Conservation (phyloP, 108 stramenopile species). For the Nannochloropsis granulata region DNA sequence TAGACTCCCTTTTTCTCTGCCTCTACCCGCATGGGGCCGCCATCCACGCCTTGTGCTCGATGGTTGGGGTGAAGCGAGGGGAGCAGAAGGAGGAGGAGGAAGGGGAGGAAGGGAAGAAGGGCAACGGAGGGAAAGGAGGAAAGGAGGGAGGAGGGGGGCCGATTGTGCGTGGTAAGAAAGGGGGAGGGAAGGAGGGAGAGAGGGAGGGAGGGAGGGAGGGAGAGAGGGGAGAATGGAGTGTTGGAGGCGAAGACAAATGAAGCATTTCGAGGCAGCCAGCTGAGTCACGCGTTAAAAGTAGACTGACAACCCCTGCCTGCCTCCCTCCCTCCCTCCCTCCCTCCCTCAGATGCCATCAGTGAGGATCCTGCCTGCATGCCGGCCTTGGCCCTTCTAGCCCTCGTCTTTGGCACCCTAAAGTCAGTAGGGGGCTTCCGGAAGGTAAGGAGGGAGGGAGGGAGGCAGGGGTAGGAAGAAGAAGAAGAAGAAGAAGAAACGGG, state of each 20-base stretch:
- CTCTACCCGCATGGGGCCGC: constrained; percentile 50
- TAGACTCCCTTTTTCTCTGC: constrained; percentile 55
- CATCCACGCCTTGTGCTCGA: background rate
- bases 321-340: background rate
- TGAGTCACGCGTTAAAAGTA: too few species aligned
- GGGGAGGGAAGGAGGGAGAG: background rate
- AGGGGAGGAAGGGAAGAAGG: background rate
- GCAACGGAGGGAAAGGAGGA: background rate
- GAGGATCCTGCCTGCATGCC: background rate
- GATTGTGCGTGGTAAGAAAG: background rate
- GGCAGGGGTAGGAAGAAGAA: background rate
- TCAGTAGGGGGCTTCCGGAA: background rate
- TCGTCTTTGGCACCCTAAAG: background rate
- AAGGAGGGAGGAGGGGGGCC: background rate
- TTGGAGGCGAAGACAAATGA: background rate
- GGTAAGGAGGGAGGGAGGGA: background rate
- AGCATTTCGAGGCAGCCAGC: too few species aligned
- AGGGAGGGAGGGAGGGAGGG: background rate
- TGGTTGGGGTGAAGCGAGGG: background rate
- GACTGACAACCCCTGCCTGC: background rate
- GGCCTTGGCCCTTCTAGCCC: background rate
- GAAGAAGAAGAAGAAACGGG: too few species aligned
- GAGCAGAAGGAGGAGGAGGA: background rate
- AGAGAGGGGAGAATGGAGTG: background rate
- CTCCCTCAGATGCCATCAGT: background rate